Evolutionary conservation across 1,284 basidiomycete genomes (phyloP), one percentile per base, ranked within the genome.

Genomic region (Anthracocystis walkeri): DNA sequence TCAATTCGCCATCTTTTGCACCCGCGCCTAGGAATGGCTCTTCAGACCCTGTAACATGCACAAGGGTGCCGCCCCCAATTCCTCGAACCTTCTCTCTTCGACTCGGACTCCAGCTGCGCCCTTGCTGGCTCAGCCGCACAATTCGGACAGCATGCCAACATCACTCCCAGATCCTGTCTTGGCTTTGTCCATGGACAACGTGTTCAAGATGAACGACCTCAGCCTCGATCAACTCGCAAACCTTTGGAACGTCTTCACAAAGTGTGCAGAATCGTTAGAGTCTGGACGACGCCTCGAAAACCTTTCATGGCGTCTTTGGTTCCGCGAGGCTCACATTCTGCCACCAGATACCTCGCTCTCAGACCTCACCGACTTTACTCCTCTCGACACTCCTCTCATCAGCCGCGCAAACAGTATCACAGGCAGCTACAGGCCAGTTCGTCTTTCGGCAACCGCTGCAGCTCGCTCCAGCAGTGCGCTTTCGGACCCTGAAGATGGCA

Each of bases 251-350:
- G 93, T 94, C 12, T 93, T 94, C 82, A 90, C 91, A 63, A 92
- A 92, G 83, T 93, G 91, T 87, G 92, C 92, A 84, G 89, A 90
- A 75, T 90, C 90, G 4, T 86, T 94, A 10, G 89, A 91, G 80
- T 90, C 93, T 73, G 93, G 93, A 14, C 88, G 87, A 25, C 87
- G 93, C 33, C 88, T 93, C 29, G 93, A 94, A 86, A 94, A 94
- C 82, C 90, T 94, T 61, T 91, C 91, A 7, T 94, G 93, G 93
- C 87, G 93, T 55, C 86, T 94, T 14, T 93, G 92, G 92, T 89
- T 92, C 82, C 89, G 90, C 70, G 90, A 92, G 77, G 70, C 82
- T 55, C 70, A 79, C 68, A 66, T 82, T 27, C 63, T 80, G 2
- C 78, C 78, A 29, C 68, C 78, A 48, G 78, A 80, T 46, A 66